Percentiles rank a stretch among this genome's conserved stretches.
phyloP scores from a whole-genome alignment of 768 basidiomycete genomes.

The Cubamyces sp. region DNA sequence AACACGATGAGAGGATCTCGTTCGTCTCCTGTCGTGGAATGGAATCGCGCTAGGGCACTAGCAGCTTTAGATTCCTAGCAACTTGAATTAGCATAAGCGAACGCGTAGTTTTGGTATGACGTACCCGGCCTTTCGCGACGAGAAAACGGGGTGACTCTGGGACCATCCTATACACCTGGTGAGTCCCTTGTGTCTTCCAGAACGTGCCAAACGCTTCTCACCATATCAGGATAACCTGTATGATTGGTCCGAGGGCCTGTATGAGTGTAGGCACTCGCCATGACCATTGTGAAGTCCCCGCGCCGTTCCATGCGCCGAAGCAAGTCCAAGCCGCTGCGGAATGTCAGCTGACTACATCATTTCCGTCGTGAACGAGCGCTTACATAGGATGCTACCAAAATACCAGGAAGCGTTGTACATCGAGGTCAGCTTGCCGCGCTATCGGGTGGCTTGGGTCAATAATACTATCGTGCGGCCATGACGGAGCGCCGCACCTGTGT shows the following conservation, averaged over 20 bases:
- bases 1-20: constrained; percentile 57
- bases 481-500: constrained; percentile 52
- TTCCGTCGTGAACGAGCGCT: constrained; percentile 37
- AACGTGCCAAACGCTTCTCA: constrained; percentile 27
- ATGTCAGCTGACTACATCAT: constrained; percentile 2
- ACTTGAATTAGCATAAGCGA: not conserved
- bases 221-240: constrained; percentile 62
- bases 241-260: constrained; percentile 59
- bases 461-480: not conserved
- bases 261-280: constrained; percentile 70
- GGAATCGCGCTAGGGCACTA: constrained; percentile 67
- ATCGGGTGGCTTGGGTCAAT: not conserved
- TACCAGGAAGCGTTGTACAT: constrained; percentile 80
- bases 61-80: constrained; percentile 61
- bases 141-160: constrained; percentile 74
- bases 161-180: constrained; percentile 49
- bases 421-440: constrained; percentile 60
- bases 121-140: constrained; percentile 59
- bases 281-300: constrained; percentile 47
- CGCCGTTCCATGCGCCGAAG: constrained; percentile 43
- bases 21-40: constrained; percentile 63
- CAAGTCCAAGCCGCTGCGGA: constrained; percentile 50
- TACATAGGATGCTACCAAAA: constrained; percentile 65
- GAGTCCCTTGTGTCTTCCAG: not conserved
- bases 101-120: not conserved